Evolutionary conservation across 805 yeast genomes (phyloP), one percentile per base, ranked within the genome.

Genomic region (Jamesozyma rosinii): DNA sequence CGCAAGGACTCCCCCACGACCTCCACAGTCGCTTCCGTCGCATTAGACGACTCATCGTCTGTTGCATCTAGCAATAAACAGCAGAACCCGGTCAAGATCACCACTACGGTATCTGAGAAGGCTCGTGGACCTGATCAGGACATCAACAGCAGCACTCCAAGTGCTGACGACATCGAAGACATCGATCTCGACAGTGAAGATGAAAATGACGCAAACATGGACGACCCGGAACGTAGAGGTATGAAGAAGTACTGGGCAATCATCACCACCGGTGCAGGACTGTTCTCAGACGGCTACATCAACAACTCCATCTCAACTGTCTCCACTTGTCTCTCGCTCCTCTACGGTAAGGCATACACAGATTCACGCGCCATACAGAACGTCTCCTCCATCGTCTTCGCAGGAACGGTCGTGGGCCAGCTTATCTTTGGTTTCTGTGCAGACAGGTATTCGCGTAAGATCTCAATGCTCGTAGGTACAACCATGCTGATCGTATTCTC

Each of bases 251-350:
- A 69, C 50, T 75, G 87, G 82, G 79, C 92, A 5, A 78, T 84
- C 40, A 69, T 83, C 49, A 80, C 86, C 11, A 80, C 95, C 1
- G 97, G 97, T 49, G 92, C 95, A 0, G 97, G 96, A 43, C 71
- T 89, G 37, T 88, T 89, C 65, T 81, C 94, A 31, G 97, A 90
- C 65, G 97, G 97, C 42, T 89, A 88, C 60, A 82, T 86, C 47
- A 88, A 88, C 62, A 86, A 85, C 65, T 79, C 92, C 42, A 83
- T 86, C 44, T 75, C 85, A 46, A 74, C 92, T 9, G 94, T 82
- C 15, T 72, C 81, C 30, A 77, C 89, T 15, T 79, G 89, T 67
- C 70, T 89, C 49, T 61, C 72, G 15, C 66, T 58, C 2, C 68
- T 89, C 32, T 89, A 89, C 59, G 86, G 86, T 27, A 59, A 63